Conservation (phyloP, 2,329 filamentous ascomycete species). For the Tolypocladium paradoxum region DNA sequence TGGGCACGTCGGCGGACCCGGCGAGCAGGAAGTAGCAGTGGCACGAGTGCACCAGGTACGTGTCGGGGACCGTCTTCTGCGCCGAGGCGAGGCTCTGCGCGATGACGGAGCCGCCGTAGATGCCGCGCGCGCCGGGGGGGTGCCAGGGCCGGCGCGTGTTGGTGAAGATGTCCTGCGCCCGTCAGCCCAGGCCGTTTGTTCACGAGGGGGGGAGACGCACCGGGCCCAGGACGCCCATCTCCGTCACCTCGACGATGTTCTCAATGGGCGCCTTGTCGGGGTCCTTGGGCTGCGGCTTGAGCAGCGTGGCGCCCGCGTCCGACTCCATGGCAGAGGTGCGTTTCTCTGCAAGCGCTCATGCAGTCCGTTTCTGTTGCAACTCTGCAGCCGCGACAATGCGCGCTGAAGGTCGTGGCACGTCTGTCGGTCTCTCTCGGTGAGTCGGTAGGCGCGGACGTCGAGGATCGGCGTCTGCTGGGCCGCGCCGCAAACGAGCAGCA, state of each 20-base stretch:
- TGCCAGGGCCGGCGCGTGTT: slow-evolving; percentile 90
- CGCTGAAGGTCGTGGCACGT: background rate
- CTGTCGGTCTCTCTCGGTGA: background rate
- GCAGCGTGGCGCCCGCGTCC: slow-evolving; percentile 25
- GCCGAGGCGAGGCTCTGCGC: slow-evolving; percentile 84
- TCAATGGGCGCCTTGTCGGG: slow-evolving; percentile 70
- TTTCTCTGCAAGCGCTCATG: background rate
- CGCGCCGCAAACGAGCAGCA: background rate
- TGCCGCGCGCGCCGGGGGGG: slow-evolving; percentile 79
- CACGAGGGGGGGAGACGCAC: slow-evolving; percentile 33
- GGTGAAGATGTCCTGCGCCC: slow-evolving; percentile 71
- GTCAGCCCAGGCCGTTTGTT: background rate
- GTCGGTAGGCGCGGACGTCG: no score
- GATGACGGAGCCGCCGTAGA: slow-evolving; percentile 89
- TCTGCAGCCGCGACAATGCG: no score
- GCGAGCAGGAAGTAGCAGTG: slow-evolving; percentile 98
- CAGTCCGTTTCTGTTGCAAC: no score
- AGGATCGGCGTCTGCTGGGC: background rate
- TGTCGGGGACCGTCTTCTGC: slow-evolving; percentile 69
- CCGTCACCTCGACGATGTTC: slow-evolving; percentile 78
- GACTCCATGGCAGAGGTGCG: background rate
- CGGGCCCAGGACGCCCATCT: slow-evolving; percentile 63
- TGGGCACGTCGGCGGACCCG: slow-evolving; percentile 71
- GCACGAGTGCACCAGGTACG: slow-evolving; percentile 88
- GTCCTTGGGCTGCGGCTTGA: slow-evolving; percentile 65